Base-by-base conservation (phyloP, 2,329 filamentous ascomycete genomes). In the Fusarium sp. region DNA sequence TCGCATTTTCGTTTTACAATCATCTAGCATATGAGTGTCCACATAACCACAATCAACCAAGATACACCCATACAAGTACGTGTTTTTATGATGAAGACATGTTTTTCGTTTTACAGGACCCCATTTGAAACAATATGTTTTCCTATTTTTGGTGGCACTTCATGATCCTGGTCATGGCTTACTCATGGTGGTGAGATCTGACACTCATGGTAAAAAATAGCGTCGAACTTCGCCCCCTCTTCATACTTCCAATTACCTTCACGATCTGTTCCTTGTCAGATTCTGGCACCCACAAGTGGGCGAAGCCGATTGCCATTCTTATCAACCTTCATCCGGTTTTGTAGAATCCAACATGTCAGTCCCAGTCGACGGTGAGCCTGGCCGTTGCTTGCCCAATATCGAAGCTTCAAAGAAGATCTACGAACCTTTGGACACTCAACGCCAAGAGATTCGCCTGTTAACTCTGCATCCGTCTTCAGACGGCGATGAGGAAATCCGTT, bases 391-490 rank as follows among this genome's bases (percentile, higher is more conserved):
- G 5, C 6, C 8, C 11, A 61, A 46, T 1, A 10, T 4, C 2
- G 15, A 47, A 2, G 17, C 13, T 2, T 22, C 14, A 9, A 4
- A 15, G 4, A 6, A 20, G 8, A 68, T 68, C 4, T 66, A 68
- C 22, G 14, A 41, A 4, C 17, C 19, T 6, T 51, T 68, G 4
- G 33, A 62, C 4, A 37, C 17, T 0, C 19, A 6, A 0, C 14
- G 6, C 3, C 46, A 62, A 3, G 65, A 68, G 17, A 45, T 68
- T 1, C 55, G 60, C 2, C 32, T 68, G 4, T 65, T 68, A 1
- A 62, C 30, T 2, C 23, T 68, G 0, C 23, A 57, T 6, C 55
- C 60, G 3, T 11, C 55, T 9, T 7, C 11, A 2, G 19, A 23
- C 3, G 6, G 4, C 6, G 6, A 53, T 5, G 17, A 10, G 15